phyloP scores from a whole-genome alignment of 345 rosid genomes.

The Noccaea bulbosa region DNA sequence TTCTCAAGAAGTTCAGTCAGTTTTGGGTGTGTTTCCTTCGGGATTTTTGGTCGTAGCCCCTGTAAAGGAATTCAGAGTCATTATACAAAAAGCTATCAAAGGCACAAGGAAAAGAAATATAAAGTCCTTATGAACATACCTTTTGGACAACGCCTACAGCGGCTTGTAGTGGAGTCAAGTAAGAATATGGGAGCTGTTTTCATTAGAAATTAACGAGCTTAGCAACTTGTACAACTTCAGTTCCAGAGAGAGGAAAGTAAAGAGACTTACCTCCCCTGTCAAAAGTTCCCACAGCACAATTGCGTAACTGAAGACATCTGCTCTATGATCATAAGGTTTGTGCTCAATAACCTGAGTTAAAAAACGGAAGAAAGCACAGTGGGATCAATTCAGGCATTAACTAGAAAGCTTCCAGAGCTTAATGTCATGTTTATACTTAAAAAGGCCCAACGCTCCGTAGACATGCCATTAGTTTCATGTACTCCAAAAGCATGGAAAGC shows the following conservation, averaged over 20 bases:
- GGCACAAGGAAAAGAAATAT: background rate
- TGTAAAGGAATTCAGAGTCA: constrained; percentile 24
- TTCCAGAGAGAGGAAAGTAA: background rate
- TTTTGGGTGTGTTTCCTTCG: constrained; percentile 74
- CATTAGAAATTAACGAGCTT: background rate
- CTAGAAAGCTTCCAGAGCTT: background rate
- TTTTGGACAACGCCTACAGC: constrained; percentile 94
- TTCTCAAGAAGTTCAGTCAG: constrained; percentile 76
- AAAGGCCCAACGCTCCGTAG: background rate
- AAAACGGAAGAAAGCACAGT: constrained; percentile 24
- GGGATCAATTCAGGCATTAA: background rate
- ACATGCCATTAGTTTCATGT: background rate
- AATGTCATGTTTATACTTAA: background rate
- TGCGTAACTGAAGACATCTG: constrained; percentile 92
- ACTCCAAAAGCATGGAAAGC: constrained; percentile 2
- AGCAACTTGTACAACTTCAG: constrained; percentile 16
- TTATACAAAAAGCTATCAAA: constrained; percentile 5
- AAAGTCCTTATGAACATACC: constrained; percentile 47
- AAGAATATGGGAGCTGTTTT: constrained; percentile 76
- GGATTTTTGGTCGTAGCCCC: constrained; percentile 83
- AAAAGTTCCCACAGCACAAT: constrained; percentile 91
- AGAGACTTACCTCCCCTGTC: constrained; percentile 75
- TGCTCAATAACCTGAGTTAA: constrained; percentile 89
- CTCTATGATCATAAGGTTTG: constrained; percentile 86
- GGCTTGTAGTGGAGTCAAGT: constrained; percentile 85